phyloP scores from a whole-genome alignment of 805 yeast species.

The Jamesozyma hellenica region DNA sequence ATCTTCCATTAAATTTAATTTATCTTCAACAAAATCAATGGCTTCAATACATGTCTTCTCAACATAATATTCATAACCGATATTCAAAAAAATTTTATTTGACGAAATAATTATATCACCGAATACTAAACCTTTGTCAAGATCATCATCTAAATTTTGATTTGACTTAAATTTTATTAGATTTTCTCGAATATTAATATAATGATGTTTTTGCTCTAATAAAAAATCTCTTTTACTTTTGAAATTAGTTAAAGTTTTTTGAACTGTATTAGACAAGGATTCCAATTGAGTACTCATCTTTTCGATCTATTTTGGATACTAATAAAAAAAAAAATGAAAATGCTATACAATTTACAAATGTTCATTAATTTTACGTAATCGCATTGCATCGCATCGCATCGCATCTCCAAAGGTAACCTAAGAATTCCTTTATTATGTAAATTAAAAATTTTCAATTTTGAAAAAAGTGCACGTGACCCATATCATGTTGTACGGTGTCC shows the following conservation, averaged over 20 bases:
- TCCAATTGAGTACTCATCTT: constrained; percentile 10
- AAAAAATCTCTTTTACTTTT: constrained; percentile 20
- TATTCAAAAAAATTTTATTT: constrained; percentile 17
- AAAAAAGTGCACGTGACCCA: too few relatives aligned
- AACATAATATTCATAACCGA: constrained; percentile 28
- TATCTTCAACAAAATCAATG: constrained; percentile 17
- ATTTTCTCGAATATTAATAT: constrained; percentile 12
- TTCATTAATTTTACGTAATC: too few relatives aligned
- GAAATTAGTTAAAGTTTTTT: constrained; percentile 15
- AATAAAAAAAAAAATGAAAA: too few relatives aligned
- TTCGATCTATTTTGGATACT: too few relatives aligned
- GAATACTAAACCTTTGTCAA: constrained; percentile 17
- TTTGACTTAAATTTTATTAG: constrained; percentile 4
- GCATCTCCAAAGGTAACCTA: too few relatives aligned
- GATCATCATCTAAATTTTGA: constrained; percentile 2
- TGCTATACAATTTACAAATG: too few relatives aligned
- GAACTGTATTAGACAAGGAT: constrained; percentile 13
- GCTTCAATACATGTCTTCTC: constrained; percentile 21
- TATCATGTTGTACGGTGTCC: too few relatives aligned
- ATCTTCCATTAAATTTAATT: constrained; percentile 24
- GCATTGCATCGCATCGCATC: too few relatives aligned
- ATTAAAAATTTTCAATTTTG: too few relatives aligned
- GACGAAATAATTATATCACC: constrained; percentile 26
- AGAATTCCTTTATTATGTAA: too few relatives aligned
- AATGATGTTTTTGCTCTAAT: constrained; percentile 20